Base-by-base conservation (phyloP, 2,329 filamentous ascomycete species). In the Trichoderma sp. region DNA sequence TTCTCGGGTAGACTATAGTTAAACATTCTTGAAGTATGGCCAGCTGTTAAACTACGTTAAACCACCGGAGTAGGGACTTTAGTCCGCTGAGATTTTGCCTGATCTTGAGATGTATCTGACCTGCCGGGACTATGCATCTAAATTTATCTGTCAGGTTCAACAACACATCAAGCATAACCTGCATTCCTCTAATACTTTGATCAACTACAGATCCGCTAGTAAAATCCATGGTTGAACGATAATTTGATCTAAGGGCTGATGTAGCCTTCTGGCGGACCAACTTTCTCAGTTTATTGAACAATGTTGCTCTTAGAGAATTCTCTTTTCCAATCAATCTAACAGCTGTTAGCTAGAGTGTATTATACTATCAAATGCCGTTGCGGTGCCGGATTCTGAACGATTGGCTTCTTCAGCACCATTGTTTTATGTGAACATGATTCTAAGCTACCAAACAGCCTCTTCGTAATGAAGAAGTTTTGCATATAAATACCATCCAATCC, bases 381-480 rank as follows among this genome's bases (percentile, higher is more conserved):
- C 41, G 7, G 41, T 45, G 41, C 41, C 7, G 41, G 7, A 3
- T 45, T 45, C 9, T 45, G 41, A 45, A 45, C 41, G 16, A 45
- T 9, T 45, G 16, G n/a, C 7, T 45, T n/a, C 7, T 45, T 18
- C n/a, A n/a, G 16, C 16, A 45, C 4, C 41, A 45, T 45, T 45
- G 41, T n/a, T 45, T n/a, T 9, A 45, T 9, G 41, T 45, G 41
- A 45, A 45, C 41, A 45, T 45, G 3, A n/a, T 4, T 45, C 41
- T n/a, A 45, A n/a, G 7, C 7, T 45, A 9, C 16, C 18, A 1
- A 45, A 45, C 41, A 1, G 41, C 41, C 7, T n/a, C 18, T 9
- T 0, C 0, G 4, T 45, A 8, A n/a, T 9, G 0, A 2, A 45
- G 41, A 45, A 3, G 16, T 1, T n/a, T 41, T n/a, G 18, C 7